Base-by-base conservation (phyloP, 331 rosid species). In the Pyracantha coccinea region DNA sequence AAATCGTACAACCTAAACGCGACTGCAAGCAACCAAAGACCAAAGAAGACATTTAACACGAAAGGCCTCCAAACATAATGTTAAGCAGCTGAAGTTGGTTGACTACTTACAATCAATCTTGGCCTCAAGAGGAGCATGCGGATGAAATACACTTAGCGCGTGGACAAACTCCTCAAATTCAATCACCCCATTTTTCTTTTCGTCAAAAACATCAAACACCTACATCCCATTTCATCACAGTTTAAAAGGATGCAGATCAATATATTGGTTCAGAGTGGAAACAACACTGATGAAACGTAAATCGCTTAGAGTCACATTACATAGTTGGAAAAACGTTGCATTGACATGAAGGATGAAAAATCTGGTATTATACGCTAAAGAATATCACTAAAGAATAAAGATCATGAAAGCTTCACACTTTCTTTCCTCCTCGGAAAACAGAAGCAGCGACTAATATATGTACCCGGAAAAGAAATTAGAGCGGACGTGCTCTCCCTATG, bases 141-240 rank as follows among this genome's bases (percentile, higher is more conserved):
- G 96, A 85, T 90, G 96, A 81, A 90, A 90, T 73, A 90, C 83
- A 76, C 85, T 69, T 3, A 38, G 45, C 3, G 45, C 17, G 65
- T 77, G 93, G 55, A 88, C 85, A 74, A 90, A 90, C 84, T 86
- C 96, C 44, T 88, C 91, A 85, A 90, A 90, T 72, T 88, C 96
- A 79, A 88, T 90, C 69, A 85, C 91, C 0, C 93, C 91, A 72
- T 85, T 84, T 69, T 55, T 83, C 75, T 90, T 90, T 74, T 83
- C 91, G 70, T 90, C 93, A 55, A 90, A 90, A 69, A 83, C 58
- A 88, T 90, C 88, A 80, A 88, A 90, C 73, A 88, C 85, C 96
- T 88, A 74, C 28, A 28, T 29, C 35, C 28, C 55, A 29, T 50
- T 70, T 35, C 33, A 14, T 16, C 61, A 54, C 3, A 53, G 45